Evolutionary conservation across 1,139 yeast species (phyloP), one percentile per base, ranked within the genome.

Genomic region (Pichia sp.): DNA sequence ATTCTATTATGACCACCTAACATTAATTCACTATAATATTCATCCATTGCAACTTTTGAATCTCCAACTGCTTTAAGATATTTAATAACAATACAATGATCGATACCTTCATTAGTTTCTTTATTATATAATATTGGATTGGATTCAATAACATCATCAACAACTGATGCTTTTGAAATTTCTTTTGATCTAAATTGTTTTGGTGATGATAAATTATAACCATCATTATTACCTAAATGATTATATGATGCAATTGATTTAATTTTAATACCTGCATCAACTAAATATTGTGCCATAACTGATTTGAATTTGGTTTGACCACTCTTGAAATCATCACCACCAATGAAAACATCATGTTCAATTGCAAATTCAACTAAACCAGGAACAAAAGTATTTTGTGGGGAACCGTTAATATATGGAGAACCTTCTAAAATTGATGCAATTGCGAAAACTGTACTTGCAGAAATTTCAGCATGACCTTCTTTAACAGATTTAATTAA

Each of bases 41-140:
- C 97, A 69, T 90, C 97, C 97, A 90, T 90, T 48, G 97, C 97
- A 55, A 90, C 96, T 76, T 90, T 90, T 58, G 95, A 83, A 69
- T 90, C 97, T 43, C 96, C 96, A 49, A 90, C 97, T 8, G 97
- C 97, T 53, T 87, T 86, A 65, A 90, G 73, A 68, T 90, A 89
- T 73, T 90, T 90, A 73, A 90, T 90, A 56, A 90, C 97, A 67
- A 90, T 89, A 71, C 96, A 86, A 70, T 90, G 97, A 64, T 90
- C 97, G 56, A 90, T 86, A 55, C 76, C 78, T 59, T 81, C 78
- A 51, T 96, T 96, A 42, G 74, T 66, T 68, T 86, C 83, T 53
- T 86, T 83, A 65, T 88, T 87, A 77, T 89, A 90, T 58, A 90
- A 74, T 60, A 90, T 81, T 59, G 83, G 78, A 70, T 90, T 90